A percentile compares a stretch with the other conserved stretches of the same genome.
Conservation (phyloP, 192 early-diverging fungal genomes). For the Rhizoclosmatium globosum region DNA sequence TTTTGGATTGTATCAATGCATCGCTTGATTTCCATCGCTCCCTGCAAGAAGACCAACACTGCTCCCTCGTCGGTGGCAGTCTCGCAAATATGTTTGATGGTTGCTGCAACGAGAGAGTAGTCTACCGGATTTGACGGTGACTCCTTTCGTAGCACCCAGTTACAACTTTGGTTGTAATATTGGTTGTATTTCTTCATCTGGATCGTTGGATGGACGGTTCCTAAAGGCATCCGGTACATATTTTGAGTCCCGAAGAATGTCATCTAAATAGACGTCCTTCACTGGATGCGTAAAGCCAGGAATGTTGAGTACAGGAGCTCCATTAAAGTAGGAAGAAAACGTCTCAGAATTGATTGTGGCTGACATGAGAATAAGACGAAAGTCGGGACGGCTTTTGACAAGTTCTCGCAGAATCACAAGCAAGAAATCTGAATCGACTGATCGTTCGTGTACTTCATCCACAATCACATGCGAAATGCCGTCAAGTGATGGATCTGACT, state of each 20-base stretch:
- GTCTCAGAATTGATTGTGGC: constrained; percentile 72
- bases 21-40: constrained; percentile 64
- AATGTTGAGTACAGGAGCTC: constrained; percentile 61
- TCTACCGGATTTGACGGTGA: constrained; percentile 58
- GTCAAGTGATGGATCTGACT: constrained; percentile 65
- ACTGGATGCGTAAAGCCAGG: constrained; percentile 68
- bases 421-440: constrained; percentile 70
- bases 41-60: constrained; percentile 75
- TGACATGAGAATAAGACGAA: constrained; percentile 74
- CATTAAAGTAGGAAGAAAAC: constrained; percentile 56
- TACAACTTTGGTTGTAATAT: constrained; percentile 16
- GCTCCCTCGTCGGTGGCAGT: constrained; percentile 59
- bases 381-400: constrained; percentile 54
- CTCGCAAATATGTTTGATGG: constrained; percentile 53
- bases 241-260: constrained; percentile 61
- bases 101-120: constrained; percentile 58
- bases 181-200: neutral
- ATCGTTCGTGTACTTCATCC: constrained; percentile 85
- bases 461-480: constrained; percentile 75
- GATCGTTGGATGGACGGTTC: neutral
- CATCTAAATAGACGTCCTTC: constrained; percentile 69
- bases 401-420: constrained; percentile 74
- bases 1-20: constrained; percentile 63
- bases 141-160: constrained; percentile 23
- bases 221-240: constrained; percentile 38